Evolutionary conservation across 1,139 yeast species (phyloP).

Genomic region (Yamadazyma spencermartinsiae): DNA sequence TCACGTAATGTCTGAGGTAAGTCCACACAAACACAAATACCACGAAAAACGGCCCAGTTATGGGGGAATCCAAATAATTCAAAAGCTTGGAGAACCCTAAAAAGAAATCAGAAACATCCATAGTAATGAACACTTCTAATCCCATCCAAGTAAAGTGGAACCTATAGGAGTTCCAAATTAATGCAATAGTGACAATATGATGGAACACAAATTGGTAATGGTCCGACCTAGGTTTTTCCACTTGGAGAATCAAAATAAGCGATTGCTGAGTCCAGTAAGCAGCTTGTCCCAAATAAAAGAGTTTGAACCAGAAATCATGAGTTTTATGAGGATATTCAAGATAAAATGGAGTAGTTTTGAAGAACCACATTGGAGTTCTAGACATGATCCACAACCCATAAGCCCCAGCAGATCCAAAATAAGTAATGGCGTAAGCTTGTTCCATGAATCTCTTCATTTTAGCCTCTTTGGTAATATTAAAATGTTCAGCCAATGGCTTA

Average conservation of each 20-base stretch:
- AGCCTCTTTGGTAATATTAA: conserved; percentile 56
- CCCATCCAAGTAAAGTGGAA: conserved; percentile 98
- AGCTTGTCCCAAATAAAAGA: conserved; percentile 88
- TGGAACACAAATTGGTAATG: conserved; percentile 88
- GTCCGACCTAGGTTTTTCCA: conserved; percentile 95
- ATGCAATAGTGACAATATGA: conserved; percentile 86
- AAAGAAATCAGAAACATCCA: conserved; percentile 94
- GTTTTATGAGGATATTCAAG: conserved; percentile 78
- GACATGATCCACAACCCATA: conserved; percentile 87
- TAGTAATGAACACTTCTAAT: conserved; percentile 81
- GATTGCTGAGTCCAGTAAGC: conserved; percentile 98
- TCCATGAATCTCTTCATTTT: conserved; percentile 86
- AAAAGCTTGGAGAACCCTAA: conserved; percentile 79
- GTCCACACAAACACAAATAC: conserved; percentile 75
- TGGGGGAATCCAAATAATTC: conserved; percentile 72
- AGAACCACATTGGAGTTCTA: conserved; percentile 84
- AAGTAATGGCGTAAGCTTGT: conserved; percentile 81
- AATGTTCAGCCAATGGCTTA: conserved; percentile 61
- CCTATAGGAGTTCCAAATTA: conserved; percentile 86
- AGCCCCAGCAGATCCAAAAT: conserved; percentile 81
- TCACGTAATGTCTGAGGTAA: conserved; percentile 84
- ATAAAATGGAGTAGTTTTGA: conserved; percentile 81
- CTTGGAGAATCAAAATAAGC: conserved; percentile 72
- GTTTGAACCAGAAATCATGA: conserved; percentile 69
- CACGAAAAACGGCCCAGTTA: conserved; percentile 67